Base-by-base conservation (phyloP, 2,329 filamentous ascomycete genomes). In the Botrytis medusae region DNA sequence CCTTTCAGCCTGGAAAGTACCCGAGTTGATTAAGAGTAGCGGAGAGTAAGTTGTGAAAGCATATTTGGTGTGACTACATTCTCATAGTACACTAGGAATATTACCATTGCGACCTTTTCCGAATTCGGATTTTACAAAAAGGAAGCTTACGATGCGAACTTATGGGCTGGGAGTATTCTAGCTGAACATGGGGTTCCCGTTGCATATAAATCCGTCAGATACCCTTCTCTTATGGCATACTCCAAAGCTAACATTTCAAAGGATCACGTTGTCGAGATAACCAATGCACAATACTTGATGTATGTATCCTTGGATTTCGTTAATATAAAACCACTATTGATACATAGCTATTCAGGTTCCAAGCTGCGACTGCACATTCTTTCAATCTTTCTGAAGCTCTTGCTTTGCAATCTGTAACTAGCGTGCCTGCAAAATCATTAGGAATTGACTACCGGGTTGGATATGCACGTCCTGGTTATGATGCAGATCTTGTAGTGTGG, bases 401-500 rank as follows among this genome's bases (percentile, higher is more conserved):
- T 57, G 83, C 84, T 29, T 74, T 86, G 22, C 82, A 83, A 69
- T 81, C 84, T 6, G 82, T 86, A 9, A 86, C 84, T 0, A 85
- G 84, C 5, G 80, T 85, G 1, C 85, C 85, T 6, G 85, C 85
- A 7, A 81, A 80, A 18, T 83, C 84, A 4, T 77, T 86, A 2
- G 82, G 84, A 48, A 79, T 85, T 40, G 82, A 82, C 62, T 79
- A 84, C 73, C 82, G 85, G 2, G 81, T 86, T 4, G 85, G 85
- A 4, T 85, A 83, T 73, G 80, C 80, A 14, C 81, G 82, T 22
- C 77, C 82, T 5, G 84, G 85, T 6, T 86, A 85, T 73, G 86
- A 87, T 76, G 86, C 85, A 22, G 85, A 87, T 73, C 76, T 87
- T 44, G 85, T 85, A 7, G 80, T 86, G 7, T 87, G 85, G 85